These are phyloP conservation scores for Chlamydomonas schloesseri DNA, from an alignment of 139 green algal genomes.

Conservation along the genomic window DNA sequence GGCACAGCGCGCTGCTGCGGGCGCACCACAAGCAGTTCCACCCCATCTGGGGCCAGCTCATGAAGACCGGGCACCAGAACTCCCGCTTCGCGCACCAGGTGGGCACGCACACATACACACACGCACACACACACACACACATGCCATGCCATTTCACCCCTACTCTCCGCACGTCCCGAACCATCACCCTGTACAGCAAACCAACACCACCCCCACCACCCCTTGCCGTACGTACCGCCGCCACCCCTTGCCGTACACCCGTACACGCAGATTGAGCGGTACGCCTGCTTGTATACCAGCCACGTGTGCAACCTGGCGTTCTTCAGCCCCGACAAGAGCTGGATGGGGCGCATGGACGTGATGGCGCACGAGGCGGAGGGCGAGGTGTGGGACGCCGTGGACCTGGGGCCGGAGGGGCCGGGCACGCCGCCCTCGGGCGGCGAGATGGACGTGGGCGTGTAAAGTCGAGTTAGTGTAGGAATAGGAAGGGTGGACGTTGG, in stretches of 20 bases:
- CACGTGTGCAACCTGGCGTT: conserved; percentile 94
- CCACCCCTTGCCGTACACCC: too few relatives aligned
- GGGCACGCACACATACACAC: too few relatives aligned
- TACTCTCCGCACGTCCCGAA: too few relatives aligned
- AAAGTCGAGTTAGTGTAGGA: too few relatives aligned
- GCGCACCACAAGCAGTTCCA: conserved; percentile 91
- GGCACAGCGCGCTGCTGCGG: conserved; percentile 74
- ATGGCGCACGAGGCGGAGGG: conserved; percentile 88
- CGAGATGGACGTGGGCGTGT: neutral
- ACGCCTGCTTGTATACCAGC: conserved; percentile 98
- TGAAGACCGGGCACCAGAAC: conserved; percentile 98
- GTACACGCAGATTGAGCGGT: conserved; percentile 84
- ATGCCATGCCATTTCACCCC: too few relatives aligned
- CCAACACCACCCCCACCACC: too few relatives aligned
- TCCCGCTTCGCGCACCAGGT: conserved; percentile 93
- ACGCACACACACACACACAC: too few relatives aligned
- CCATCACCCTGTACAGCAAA: too few relatives aligned
- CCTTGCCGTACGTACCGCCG: too few relatives aligned
- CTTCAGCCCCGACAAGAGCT: conserved; percentile 91
- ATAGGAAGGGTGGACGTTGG: too few relatives aligned
- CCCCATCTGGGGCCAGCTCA: conserved; percentile 93
- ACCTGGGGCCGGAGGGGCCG: neutral
- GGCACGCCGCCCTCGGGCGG: neutral
- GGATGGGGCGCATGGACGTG: conserved; percentile 78
- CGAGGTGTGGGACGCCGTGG: neutral